These are phyloP conservation scores for Populus hybrid DNA, from an alignment of 441 rosid genomes.

Conservation along the genomic window DNA sequence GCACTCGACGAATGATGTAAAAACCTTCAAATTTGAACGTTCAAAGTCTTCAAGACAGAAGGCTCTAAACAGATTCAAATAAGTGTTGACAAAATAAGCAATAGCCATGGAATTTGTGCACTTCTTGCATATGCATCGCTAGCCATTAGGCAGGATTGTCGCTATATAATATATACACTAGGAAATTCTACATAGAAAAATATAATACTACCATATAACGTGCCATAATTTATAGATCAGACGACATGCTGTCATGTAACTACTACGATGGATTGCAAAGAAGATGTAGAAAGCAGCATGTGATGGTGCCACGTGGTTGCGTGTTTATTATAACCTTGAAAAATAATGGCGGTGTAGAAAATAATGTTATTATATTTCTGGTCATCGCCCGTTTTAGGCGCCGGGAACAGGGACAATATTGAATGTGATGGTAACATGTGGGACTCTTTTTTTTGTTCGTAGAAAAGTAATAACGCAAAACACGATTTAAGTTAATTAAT, in stretches of 20 bases:
- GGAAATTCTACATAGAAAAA: neutral
- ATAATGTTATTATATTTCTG: neutral
- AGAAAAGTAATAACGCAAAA: neutral
- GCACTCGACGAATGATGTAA: neutral
- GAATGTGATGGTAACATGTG: slow-evolving; percentile 22
- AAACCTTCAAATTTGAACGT: neutral
- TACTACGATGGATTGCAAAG: slow-evolving; percentile 16
- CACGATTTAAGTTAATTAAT: neutral
- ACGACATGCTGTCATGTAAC: slow-evolving; percentile 21
- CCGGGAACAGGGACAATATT: slow-evolving; percentile 17
- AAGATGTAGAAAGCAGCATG: slow-evolving; percentile 16
- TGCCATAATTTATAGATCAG: neutral
- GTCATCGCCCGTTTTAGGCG: slow-evolving; percentile 22
- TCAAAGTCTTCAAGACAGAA: neutral
- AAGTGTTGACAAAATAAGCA: neutral
- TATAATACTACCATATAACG: neutral
- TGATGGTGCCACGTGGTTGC: slow-evolving; percentile 29
- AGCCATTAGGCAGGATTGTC: neutral
- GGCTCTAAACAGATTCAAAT: neutral
- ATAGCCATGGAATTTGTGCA: neutral
- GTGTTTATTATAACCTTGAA: neutral
- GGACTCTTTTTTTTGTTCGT: neutral
- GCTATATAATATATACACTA: neutral
- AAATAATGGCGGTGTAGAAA: slow-evolving; percentile 10
- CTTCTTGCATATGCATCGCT: neutral